phyloP scores from a whole-genome alignment of 768 basidiomycete genomes.

The Trametes cinnabarina region DNA sequence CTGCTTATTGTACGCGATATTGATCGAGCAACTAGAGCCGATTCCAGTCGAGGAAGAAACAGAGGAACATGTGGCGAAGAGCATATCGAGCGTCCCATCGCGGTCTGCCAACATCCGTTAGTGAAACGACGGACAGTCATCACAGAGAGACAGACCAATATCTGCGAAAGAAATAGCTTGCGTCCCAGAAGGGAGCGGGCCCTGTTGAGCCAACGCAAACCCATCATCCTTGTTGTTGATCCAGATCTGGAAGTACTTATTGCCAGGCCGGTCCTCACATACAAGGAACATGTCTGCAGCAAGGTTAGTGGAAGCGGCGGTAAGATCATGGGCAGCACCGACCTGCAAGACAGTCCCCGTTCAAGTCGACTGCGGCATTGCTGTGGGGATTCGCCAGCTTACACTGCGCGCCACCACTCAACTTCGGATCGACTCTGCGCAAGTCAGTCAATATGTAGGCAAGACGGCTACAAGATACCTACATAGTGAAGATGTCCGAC shows the following conservation, averaged over 20 bases:
- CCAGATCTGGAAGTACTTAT: conserved; percentile 86
- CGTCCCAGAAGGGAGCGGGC: conserved; percentile 68
- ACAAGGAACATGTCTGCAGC: conserved; percentile 77
- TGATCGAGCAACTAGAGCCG: conserved; percentile 76
- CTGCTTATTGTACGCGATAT: conserved; percentile 93
- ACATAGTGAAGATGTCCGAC: conserved; percentile 68
- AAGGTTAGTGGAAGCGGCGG: neutral
- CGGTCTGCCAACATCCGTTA: conserved; percentile 52
- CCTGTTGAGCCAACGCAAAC: conserved; percentile 66
- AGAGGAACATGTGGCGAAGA: conserved; percentile 80
- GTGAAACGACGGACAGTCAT: neutral
- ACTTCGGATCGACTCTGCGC: conserved; percentile 54
- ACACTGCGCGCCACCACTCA: conserved; percentile 67
- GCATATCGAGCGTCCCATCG: conserved; percentile 94
- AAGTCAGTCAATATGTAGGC: neutral
- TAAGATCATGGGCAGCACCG: conserved; percentile 17
- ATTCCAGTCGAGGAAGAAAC: conserved; percentile 69
- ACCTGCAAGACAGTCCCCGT: conserved; percentile 96
- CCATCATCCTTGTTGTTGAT: conserved; percentile 77
- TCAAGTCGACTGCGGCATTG: conserved; percentile 90
- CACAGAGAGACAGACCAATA: conserved; percentile 52
- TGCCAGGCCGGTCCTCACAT: conserved; percentile 61
- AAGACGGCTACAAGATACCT: conserved; percentile 6
- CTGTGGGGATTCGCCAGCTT: conserved; percentile 85
- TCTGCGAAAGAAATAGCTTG: conserved; percentile 89